Base-by-base conservation (phyloP, 1,139 yeast species). In the Arxiozyma slooffiae region DNA sequence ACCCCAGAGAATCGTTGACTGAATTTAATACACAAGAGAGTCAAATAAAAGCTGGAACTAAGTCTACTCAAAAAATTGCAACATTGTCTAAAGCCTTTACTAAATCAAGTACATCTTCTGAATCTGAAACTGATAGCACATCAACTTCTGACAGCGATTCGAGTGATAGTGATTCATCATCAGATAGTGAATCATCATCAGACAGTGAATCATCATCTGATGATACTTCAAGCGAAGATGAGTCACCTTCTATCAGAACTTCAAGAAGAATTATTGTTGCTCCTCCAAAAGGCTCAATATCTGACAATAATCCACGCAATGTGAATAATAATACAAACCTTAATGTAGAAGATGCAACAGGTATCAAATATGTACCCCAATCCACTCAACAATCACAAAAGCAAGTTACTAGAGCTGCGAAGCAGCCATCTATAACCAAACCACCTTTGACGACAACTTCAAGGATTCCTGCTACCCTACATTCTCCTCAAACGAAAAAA, bases 221-320 rank as follows among this genome's bases (percentile, higher is more conserved):
- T 7, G 41, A 30, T n/a, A 38, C 38, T 20, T 45, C 48, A 20
- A 63, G 61, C 4, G 65, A 56, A 4, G 64, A 58, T 16, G 60
- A 59, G 4, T 55, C 59, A 7, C 24, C 47, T 3, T 44, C 50
- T 23, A 17, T 49, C n/a, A 49, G 44, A 21, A 48, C 45, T 9
- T 41, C 52, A 7, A 54, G 53, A 48, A 50, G 57, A 39, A 30
- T 48, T 36, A 48, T 54, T 34, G 57, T 53, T 20, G 48, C 52
- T 6, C 52, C 54, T 22, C 57, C 57, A 17, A 53, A 53, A 23
- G 55, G 30, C 39, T 47, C 36, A 47, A 52, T 36, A 50, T 58
- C 44, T 50, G 16, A 53, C 43, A 41, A 44, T 34, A 37, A 55
- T 56, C 21, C 53, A 51, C 30, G n/a, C 6, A 40, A 38, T 21